phyloP scores from a whole-genome alignment of 2,329 filamentous ascomycete species.

The Epichloe uncinata region DNA sequence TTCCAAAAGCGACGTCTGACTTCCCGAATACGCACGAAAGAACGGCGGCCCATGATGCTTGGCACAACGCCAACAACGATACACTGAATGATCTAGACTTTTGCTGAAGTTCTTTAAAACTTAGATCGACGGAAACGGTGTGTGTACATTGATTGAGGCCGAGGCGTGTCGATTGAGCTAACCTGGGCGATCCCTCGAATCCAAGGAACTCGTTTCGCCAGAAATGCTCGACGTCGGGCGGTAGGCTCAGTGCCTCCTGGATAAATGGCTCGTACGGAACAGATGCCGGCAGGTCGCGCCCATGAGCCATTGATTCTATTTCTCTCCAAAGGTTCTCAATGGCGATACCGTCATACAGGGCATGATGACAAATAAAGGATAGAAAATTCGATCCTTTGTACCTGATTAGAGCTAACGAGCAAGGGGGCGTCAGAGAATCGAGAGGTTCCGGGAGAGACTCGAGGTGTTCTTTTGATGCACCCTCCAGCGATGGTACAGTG shows the following conservation, averaged over 20 bases:
- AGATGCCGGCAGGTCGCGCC: constrained; percentile 30
- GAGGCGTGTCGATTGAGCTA: constrained; percentile 10
- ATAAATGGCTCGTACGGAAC: constrained; percentile 53
- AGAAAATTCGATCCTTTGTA: constrained; percentile 20
- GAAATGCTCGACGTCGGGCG: constrained; percentile 42
- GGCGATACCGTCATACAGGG: constrained; percentile 74
- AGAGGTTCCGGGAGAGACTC: constrained; percentile 24
- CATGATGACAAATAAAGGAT: constrained; percentile 56
- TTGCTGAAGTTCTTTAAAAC: constrained; percentile 32
- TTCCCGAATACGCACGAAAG: constrained; percentile 41
- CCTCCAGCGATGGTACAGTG: constrained; percentile 19
- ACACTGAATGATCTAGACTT: constrained; percentile 39
- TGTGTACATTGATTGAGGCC: constrained; percentile 17
- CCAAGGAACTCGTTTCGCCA: constrained; percentile 47
- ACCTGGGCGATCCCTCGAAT: constrained; percentile 26
- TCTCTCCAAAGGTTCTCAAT: constrained; percentile 58
- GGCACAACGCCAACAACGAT: constrained; percentile 53
- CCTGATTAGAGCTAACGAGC: constrained; percentile 30
- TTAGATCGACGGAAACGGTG: constrained; percentile 17
- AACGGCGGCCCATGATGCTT: constrained; percentile 59
- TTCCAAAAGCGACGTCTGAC: constrained; percentile 72
- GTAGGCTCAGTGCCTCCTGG: constrained; percentile 36
- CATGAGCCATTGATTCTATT: constrained; percentile 45
- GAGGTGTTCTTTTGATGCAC: constrained; percentile 27
- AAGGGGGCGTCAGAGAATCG: constrained; percentile 31